A percentile compares a stretch with the other conserved stretches of the same genome.
Conservation (phyloP, 2,329 filamentous ascomycete genomes). For the Lasiodiplodia sp. region DNA sequence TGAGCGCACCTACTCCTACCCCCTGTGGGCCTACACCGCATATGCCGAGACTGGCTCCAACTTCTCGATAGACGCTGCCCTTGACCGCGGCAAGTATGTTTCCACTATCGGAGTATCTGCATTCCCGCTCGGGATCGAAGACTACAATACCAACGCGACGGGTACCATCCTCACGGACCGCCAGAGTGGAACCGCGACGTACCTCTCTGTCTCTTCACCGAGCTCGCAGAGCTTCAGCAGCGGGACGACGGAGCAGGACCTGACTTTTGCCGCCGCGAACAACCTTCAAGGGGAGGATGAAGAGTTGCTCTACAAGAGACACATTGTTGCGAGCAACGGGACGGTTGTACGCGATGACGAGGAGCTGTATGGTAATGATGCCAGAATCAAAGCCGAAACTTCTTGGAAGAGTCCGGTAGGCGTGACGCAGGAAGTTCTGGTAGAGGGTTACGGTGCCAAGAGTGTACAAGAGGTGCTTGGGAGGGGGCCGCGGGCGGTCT, state of each 20-base stretch:
- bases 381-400: not conserved
- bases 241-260: constrained; percentile 65
- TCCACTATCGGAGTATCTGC: constrained; percentile 55
- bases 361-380: not conserved
- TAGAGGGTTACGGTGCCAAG: not conserved
- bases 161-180: constrained; percentile 45
- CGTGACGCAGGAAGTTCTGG: not conserved
- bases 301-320: constrained; percentile 63
- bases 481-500: not conserved
- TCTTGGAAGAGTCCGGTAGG: not conserved
- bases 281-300: not conserved
- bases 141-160: constrained; percentile 53
- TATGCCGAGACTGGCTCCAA: constrained; percentile 51
- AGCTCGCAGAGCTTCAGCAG: constrained; percentile 55
- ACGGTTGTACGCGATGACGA: constrained; percentile 50
- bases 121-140: constrained; percentile 68
- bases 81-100: constrained; percentile 60
- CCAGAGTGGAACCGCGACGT: constrained; percentile 66
- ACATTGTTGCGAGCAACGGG: constrained; percentile 63
- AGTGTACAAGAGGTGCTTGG: constrained; percentile 1
- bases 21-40: constrained; percentile 65
- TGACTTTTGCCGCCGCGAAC: constrained; percentile 55
- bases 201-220: constrained; percentile 57
- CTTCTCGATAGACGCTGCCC: constrained; percentile 55
- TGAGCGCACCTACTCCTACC: constrained; percentile 63